Percentiles rank a stretch among this genome's conserved stretches.
Conservation (phyloP, 345 rosid species). For the Arabis alpina region DNA sequence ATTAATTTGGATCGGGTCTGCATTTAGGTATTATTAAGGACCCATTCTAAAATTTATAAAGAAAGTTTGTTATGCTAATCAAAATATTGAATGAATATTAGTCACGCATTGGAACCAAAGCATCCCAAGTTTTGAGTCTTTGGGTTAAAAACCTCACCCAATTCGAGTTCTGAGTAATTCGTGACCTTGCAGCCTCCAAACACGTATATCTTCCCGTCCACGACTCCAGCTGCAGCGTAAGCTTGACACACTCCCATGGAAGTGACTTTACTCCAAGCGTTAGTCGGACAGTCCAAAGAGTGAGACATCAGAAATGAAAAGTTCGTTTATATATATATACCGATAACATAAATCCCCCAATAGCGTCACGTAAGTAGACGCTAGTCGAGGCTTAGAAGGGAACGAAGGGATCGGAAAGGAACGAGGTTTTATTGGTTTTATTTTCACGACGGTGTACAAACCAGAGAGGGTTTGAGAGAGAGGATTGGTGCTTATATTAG, state of each 20-base stretch:
- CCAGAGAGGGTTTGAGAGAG: constrained; percentile 36
- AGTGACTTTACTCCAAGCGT: constrained; percentile 55
- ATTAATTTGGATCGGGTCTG: too few relatives aligned
- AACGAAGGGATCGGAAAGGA: constrained; percentile 28
- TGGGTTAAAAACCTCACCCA: constrained; percentile 78
- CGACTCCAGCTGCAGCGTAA: constrained; percentile 58
- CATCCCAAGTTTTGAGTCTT: constrained; percentile 42
- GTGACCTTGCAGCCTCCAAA: constrained; percentile 63
- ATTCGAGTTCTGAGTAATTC: constrained; percentile 39
- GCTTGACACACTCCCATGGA: constrained; percentile 55
- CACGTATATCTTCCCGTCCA: constrained; percentile 55
- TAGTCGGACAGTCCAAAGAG: constrained; percentile 64
- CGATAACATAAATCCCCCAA: constrained; percentile 36
- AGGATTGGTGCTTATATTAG: too few relatives aligned
- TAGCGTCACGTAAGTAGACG: background rate
- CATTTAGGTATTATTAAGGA: too few relatives aligned
- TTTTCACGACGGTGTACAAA: constrained; percentile 44
- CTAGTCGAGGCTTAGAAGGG: background rate
- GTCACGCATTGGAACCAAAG: background rate
- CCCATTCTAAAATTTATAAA: too few relatives aligned
- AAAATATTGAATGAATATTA: too few relatives aligned
- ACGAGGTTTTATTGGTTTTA: background rate
- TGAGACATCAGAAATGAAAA: constrained; percentile 60
- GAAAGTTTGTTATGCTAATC: too few relatives aligned
- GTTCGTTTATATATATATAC: constrained; percentile 54